These are phyloP conservation scores for Aureobasidium namibiae DNA, from an alignment of 2,329 filamentous ascomycete species.

Conservation along the genomic window DNA sequence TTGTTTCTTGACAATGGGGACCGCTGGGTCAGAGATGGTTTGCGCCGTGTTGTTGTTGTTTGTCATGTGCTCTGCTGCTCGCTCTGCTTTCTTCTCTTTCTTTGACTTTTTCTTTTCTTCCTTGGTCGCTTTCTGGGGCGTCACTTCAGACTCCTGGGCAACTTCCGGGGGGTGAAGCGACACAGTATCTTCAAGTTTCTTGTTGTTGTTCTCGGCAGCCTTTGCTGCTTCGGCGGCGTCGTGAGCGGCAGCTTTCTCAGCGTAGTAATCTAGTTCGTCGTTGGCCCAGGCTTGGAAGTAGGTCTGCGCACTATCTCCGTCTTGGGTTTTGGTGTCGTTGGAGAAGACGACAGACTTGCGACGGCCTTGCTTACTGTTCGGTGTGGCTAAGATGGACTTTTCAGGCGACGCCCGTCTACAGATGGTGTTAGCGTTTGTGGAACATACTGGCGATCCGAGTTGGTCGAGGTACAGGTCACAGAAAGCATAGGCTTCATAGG, in stretches of 20 bases:
- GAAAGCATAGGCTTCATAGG: neutral
- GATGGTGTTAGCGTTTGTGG: neutral
- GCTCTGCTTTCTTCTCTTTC: constrained; percentile 21
- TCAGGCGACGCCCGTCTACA: constrained; percentile 6
- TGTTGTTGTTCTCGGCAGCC: constrained; percentile 6
- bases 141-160: neutral
- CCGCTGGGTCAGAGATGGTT: neutral
- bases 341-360: constrained; percentile 59
- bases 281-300: constrained; percentile 44
- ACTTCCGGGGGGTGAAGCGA: neutral
- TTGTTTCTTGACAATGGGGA: constrained; percentile 1
- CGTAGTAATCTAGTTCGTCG: constrained; percentile 16
- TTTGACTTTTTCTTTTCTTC: constrained; percentile 14
- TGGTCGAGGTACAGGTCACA: neutral
- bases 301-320: constrained; percentile 46
- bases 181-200: neutral
- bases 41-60: constrained; percentile 3
- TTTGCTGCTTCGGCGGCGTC: constrained; percentile 23
- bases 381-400: constrained; percentile 5
- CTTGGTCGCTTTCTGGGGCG: constrained; percentile 17
- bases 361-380: constrained; percentile 18
- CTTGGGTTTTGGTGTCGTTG: constrained; percentile 51
- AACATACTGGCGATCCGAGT: neutral
- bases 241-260: constrained; percentile 3
- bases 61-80: constrained; percentile 27